These are phyloP conservation scores for Salix suchowensis DNA, from an alignment of 345 rosid species.

Conservation along the genomic window DNA sequence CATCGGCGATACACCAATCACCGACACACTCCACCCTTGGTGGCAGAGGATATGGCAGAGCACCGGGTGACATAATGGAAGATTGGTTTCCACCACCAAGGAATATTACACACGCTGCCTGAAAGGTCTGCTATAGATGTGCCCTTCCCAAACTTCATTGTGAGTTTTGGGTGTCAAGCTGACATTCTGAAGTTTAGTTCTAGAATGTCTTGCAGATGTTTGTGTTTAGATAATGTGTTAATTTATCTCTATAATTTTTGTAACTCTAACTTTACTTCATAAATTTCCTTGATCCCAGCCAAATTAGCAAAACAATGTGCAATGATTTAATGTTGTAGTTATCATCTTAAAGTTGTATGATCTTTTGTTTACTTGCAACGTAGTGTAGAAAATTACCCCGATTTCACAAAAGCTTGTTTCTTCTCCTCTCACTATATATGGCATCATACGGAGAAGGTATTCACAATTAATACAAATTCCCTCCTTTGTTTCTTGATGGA, in stretches of 20 bases:
- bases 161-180: too few relatives aligned
- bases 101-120: rapidly evolving
- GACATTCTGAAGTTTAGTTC: too few relatives aligned
- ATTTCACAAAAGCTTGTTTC: constrained; percentile 56
- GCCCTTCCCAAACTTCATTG: too few relatives aligned
- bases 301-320: not conserved
- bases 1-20: too few relatives aligned
- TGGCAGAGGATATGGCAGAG: too few relatives aligned
- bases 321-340: not conserved
- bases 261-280: not conserved
- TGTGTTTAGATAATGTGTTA: not conserved
- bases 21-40: too few relatives aligned
- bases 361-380: not conserved
- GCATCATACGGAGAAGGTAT: constrained; percentile 83
- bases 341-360: not conserved
- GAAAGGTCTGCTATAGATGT: too few relatives aligned
- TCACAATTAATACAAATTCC: not conserved
- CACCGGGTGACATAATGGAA: too few relatives aligned
- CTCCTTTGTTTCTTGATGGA: not conserved
- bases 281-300: not conserved
- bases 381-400: constrained; percentile 46
- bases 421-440: constrained; percentile 65
- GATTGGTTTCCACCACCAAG: too few relatives aligned
- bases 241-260: not conserved
- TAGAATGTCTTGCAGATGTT: not conserved